phyloP scores from a whole-genome alignment of 768 basidiomycete genomes.

The Boletus rufocinnamomeus region DNA sequence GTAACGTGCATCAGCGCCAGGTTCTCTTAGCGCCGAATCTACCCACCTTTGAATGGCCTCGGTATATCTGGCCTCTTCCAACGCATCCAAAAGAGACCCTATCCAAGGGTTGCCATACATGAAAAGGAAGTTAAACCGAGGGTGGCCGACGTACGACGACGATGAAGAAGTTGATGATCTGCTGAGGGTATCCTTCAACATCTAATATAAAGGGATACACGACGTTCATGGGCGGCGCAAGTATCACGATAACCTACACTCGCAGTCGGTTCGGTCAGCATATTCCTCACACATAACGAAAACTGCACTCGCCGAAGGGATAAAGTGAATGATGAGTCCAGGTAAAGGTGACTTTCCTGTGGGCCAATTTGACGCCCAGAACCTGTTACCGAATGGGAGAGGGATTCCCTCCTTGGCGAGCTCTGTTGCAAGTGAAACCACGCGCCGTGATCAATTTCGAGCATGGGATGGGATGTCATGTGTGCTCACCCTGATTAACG shows the following conservation, averaged over 20 bases:
- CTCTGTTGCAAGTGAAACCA: slow-evolving; percentile 34
- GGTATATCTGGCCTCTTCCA: slow-evolving; percentile 47
- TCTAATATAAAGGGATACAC: slow-evolving; percentile 66
- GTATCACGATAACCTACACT: slow-evolving; percentile 50
- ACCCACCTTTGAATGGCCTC: slow-evolving; percentile 55
- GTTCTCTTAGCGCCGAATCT: too few species aligned
- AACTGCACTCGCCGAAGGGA: slow-evolving; percentile 44
- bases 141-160: slow-evolving; percentile 43
- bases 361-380: slow-evolving; percentile 67
- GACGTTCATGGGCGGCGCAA: slow-evolving; percentile 52
- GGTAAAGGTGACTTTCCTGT: slow-evolving; percentile 57
- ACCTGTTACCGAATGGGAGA: slow-evolving; percentile 56
- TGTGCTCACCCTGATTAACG: slow-evolving; percentile 50
- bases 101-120: neutral
- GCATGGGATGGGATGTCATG: neutral
- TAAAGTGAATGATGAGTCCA: slow-evolving; percentile 55
- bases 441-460: too few species aligned
- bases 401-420: slow-evolving; percentile 66
- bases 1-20: neutral
- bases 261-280: neutral
- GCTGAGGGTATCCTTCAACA: slow-evolving; percentile 48
- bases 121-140: too few species aligned
- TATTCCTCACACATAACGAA: neutral
- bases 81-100: slow-evolving; percentile 59
- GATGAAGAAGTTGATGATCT: slow-evolving; percentile 59